Evolutionary conservation across 23 red algal genomes (phyloP).

Genomic region (Gracilariopsis chorda): DNA sequence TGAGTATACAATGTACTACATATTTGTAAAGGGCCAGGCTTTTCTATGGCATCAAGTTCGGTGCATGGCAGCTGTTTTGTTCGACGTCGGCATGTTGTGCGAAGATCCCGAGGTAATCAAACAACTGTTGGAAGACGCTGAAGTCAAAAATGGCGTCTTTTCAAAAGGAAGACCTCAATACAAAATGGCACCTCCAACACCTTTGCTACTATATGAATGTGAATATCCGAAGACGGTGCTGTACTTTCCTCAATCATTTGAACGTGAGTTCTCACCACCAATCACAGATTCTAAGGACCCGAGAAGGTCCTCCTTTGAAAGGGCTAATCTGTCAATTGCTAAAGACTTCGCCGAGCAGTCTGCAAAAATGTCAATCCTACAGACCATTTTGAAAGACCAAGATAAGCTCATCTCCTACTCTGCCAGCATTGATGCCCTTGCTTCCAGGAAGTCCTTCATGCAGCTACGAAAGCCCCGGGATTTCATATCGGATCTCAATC

Average conservation of each 20-base stretch:
- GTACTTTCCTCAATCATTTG: slow-evolving; percentile 24
- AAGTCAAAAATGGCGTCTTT: slow-evolving; percentile 6
- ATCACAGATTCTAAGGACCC: not conserved
- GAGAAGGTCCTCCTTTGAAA: slow-evolving; percentile 7
- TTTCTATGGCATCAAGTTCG: slow-evolving; percentile 98
- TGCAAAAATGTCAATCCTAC: slow-evolving; percentile 39
- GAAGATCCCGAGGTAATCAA: slow-evolving; percentile 70
- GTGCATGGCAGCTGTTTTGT: slow-evolving; percentile 92
- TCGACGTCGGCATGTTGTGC: slow-evolving; percentile 73
- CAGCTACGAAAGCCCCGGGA: not conserved
- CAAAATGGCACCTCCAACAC: slow-evolving; percentile 70
- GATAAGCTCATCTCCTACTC: not conserved
- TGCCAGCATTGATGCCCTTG: not conserved
- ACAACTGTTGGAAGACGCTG: slow-evolving; percentile 49
- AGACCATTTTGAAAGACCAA: slow-evolving; percentile 29
- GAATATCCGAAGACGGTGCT: slow-evolving; percentile 65
- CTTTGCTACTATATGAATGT: slow-evolving; percentile 86
- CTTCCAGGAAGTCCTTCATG: not conserved
- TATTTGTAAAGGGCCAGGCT: slow-evolving; percentile 87
- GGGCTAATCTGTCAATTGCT: slow-evolving; percentile 20
- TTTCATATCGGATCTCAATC: not conserved
- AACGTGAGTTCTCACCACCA: not conserved
- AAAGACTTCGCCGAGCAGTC: slow-evolving; percentile 15
- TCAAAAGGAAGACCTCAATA: slow-evolving; percentile 78
- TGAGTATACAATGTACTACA: slow-evolving; percentile 43